These are phyloP conservation scores for Nematodospora valgi DNA, from an alignment of 805 yeast species.

Conservation along the genomic window DNA sequence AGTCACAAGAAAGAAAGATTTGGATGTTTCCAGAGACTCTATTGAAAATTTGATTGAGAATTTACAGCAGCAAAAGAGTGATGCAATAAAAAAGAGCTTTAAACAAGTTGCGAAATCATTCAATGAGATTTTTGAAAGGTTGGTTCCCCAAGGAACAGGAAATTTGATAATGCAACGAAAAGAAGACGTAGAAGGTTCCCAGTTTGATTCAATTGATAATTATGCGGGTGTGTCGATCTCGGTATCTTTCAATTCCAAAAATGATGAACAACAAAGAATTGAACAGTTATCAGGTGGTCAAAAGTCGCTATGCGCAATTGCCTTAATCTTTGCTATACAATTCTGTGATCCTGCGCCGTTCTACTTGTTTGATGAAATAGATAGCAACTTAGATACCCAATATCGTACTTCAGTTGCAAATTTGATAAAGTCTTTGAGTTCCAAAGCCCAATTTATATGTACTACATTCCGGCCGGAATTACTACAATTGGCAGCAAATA, in stretches of 20 bases:
- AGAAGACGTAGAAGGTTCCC: conserved; percentile 17
- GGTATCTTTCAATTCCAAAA: conserved; percentile 84
- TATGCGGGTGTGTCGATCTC: conserved; percentile 81
- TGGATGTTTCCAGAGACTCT: conserved; percentile 65
- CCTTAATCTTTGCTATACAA: conserved; percentile 90
- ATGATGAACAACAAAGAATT: conserved; percentile 80
- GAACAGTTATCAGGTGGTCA: conserved; percentile 97
- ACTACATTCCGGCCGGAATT: conserved; percentile 95
- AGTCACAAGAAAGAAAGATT: conserved; percentile 59
- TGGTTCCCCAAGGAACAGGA: conserved; percentile 85
- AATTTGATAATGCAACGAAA: conserved; percentile 60
- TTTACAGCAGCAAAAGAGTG: conserved; percentile 73
- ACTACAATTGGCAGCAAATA: conserved; percentile 73
- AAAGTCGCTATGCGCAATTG: conserved; percentile 93
- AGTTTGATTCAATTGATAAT: conserved; percentile 40
- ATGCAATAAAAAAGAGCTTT: conserved; percentile 78
- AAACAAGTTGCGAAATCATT: conserved; percentile 72
- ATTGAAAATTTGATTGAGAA: conserved; percentile 68
- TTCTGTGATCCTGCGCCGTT: conserved; percentile 96
- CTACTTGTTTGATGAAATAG: conserved; percentile 93
- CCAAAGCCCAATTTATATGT: conserved; percentile 84
- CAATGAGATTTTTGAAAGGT: conserved; percentile 65
- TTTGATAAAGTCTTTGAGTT: conserved; percentile 62
- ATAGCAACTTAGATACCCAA: conserved; percentile 91
- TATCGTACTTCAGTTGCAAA: conserved; percentile 85